These are phyloP conservation scores for Xylariomycetidae sp. DNA, from an alignment of 2,329 filamentous ascomycete species.

Conservation along the genomic window DNA sequence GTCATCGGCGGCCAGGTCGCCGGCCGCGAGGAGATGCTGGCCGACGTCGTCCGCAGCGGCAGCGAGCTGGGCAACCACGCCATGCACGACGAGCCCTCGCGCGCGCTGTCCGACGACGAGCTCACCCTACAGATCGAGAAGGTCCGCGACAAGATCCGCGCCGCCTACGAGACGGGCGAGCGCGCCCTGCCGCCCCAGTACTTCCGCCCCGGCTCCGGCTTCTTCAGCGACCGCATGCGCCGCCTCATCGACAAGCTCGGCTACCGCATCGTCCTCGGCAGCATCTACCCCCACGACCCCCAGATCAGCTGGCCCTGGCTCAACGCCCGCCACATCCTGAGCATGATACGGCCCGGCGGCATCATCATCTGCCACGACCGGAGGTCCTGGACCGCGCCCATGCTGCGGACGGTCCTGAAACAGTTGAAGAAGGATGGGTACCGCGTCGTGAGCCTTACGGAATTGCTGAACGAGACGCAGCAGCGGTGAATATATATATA, in stretches of 20 bases:
- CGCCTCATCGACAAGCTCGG: constrained; percentile 53
- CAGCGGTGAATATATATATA: constrained; percentile 2
- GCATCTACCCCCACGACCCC: constrained; percentile 88
- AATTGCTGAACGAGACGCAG: constrained; percentile 48
- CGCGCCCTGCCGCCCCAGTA: constrained; percentile 47
- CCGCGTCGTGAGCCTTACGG: constrained; percentile 64
- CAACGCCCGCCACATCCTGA: constrained; percentile 76
- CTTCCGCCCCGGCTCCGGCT: constrained; percentile 80
- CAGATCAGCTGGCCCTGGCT: constrained; percentile 66
- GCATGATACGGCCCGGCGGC: constrained; percentile 70
- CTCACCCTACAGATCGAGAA: constrained; percentile 59
- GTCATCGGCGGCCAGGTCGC: constrained; percentile 75
- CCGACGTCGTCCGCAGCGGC: constrained; percentile 53
- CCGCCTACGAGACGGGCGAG: constrained; percentile 29
- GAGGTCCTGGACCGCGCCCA: constrained; percentile 75
- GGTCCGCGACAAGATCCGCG: constrained; percentile 45
- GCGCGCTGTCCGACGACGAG: constrained; percentile 51
- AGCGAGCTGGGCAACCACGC: constrained; percentile 83
- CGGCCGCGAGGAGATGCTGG: constrained; percentile 49
- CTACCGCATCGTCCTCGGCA: constrained; percentile 73
- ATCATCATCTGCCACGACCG: constrained; percentile 86
- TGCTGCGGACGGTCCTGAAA: constrained; percentile 69
- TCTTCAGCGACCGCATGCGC: constrained; percentile 72
- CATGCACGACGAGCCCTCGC: constrained; percentile 78
- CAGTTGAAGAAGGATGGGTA: constrained; percentile 68